phyloP scores from a whole-genome alignment of 257 asterid species.

The Scutellaria galericulata region DNA sequence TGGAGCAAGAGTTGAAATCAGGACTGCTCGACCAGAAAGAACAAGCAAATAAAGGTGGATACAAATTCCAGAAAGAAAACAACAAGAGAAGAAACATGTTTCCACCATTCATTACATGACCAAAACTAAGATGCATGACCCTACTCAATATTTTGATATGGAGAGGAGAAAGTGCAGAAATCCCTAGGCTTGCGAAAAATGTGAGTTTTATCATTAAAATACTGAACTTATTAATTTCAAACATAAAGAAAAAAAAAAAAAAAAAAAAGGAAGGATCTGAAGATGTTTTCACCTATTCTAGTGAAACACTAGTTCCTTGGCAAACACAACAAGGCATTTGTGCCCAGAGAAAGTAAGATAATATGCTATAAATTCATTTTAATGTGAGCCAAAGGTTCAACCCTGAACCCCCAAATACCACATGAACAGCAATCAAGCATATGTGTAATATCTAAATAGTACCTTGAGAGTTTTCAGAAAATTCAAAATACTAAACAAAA shows the following conservation, averaged over 20 bases:
- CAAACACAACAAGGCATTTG: background rate
- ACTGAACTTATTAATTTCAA: background rate
- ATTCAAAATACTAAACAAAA: slow-evolving; percentile 1
- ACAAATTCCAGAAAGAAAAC: background rate
- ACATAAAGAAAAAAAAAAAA: background rate
- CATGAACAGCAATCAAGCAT: slow-evolving; percentile 23
- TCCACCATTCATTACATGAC: slow-evolving; percentile 21
- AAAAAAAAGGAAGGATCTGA: background rate
- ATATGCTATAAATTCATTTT: slow-evolving; percentile 9
- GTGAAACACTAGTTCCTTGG: slow-evolving; percentile 1
- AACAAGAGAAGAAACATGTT: background rate
- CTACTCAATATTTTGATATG: background rate
- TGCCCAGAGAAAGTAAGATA: slow-evolving; percentile 1
- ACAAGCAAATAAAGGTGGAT: background rate
- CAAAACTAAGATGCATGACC: slow-evolving; percentile 2
- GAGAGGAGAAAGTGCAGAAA: background rate
- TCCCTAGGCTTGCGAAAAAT: background rate
- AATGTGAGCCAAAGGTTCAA: background rate
- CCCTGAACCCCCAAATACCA: slow-evolving; percentile 13
- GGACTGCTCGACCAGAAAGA: slow-evolving; percentile 3
- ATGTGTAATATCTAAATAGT: background rate
- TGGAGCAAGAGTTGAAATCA: background rate
- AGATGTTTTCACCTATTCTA: background rate
- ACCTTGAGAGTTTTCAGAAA: slow-evolving; percentile 6
- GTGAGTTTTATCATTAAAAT: background rate